Evolutionary conservation across 495 filamentous ascomycete species (phyloP).

Genomic region (Penicillium flavigenum): DNA sequence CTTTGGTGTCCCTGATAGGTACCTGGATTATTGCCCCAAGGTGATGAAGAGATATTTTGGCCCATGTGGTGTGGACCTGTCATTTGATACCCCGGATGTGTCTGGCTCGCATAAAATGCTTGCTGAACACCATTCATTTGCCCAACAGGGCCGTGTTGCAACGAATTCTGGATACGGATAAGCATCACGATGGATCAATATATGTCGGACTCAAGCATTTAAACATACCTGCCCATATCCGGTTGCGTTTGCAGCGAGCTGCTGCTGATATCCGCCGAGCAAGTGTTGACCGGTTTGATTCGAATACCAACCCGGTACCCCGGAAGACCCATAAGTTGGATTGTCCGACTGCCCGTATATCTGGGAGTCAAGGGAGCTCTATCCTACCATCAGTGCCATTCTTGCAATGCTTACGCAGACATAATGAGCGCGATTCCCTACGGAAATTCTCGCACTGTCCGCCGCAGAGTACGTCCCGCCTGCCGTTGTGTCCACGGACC

Average conservation of each 20-base stretch:
- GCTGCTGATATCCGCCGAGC: slow-evolving; percentile 12
- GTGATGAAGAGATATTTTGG: not conserved
- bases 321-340: slow-evolving; percentile 16
- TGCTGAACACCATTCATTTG: not conserved
- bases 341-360: slow-evolving; percentile 19
- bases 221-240: slow-evolving; percentile 20
- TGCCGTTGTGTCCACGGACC: slow-evolving; percentile 15
- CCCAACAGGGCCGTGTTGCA: not conserved
- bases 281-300: slow-evolving; percentile 17
- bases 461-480: slow-evolving; percentile 19
- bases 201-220: not conserved
- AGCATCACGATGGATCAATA: not conserved
- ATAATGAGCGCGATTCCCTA: slow-evolving; percentile 32
- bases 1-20: not conserved
- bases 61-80: not conserved
- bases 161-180: not conserved
- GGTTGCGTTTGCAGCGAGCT: slow-evolving; percentile 1
- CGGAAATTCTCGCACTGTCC: slow-evolving; percentile 29
- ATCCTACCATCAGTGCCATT: slow-evolving; percentile 34
- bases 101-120: slow-evolving; percentile 1
- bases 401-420: slow-evolving; percentile 21
- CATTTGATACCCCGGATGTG: slow-evolving; percentile 3
- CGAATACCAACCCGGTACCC: slow-evolving; percentile 21
- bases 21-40: slow-evolving; percentile 1
- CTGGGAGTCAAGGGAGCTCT: slow-evolving; percentile 31